Conservation (phyloP, 2,329 filamentous ascomycete genomes). For the Aspergillus sp. region DNA sequence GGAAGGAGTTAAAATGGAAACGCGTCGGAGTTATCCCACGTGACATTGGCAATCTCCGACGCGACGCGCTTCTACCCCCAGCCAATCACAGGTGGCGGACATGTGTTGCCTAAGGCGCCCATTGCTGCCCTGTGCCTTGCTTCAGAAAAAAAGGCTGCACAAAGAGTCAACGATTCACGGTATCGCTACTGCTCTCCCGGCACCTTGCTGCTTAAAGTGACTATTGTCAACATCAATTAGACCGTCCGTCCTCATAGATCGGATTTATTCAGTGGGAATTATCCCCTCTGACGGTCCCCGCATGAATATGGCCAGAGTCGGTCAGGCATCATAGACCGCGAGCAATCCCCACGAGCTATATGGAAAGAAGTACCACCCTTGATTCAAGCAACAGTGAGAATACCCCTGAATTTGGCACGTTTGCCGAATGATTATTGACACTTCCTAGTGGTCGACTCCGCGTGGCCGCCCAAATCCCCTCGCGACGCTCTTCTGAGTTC, state of each 20-base stretch:
- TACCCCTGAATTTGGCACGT: not conserved
- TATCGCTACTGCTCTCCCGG: not conserved
- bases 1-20: slow-evolving; percentile 6
- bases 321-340: not conserved
- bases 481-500: slow-evolving; percentile 57
- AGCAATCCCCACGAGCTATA: not conserved
- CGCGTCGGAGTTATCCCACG: slow-evolving; percentile 1
- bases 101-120: slow-evolving; percentile 3
- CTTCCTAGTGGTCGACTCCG: slow-evolving; percentile 34
- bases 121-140: slow-evolving; percentile 8
- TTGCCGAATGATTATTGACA: slow-evolving; percentile 5
- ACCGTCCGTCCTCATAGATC: not conserved
- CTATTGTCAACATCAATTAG: not conserved
- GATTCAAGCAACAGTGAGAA: slow-evolving; percentile 19
- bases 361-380: not conserved
- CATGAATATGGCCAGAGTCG: slow-evolving; percentile 8
- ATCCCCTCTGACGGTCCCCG: slow-evolving; percentile 5
- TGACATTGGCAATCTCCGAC: slow-evolving; percentile 4
- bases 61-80: slow-evolving; percentile 22
- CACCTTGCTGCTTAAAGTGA: not conserved
- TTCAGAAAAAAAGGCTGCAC: slow-evolving; percentile 3
- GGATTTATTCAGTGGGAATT: no score
- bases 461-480: slow-evolving; percentile 57
- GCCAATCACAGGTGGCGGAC: slow-evolving; percentile 17
- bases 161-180: not conserved